These are phyloP conservation scores for Rhynchospora pubera DNA, from an alignment of 176 grass and related monocot genomes.

Conservation along the genomic window DNA sequence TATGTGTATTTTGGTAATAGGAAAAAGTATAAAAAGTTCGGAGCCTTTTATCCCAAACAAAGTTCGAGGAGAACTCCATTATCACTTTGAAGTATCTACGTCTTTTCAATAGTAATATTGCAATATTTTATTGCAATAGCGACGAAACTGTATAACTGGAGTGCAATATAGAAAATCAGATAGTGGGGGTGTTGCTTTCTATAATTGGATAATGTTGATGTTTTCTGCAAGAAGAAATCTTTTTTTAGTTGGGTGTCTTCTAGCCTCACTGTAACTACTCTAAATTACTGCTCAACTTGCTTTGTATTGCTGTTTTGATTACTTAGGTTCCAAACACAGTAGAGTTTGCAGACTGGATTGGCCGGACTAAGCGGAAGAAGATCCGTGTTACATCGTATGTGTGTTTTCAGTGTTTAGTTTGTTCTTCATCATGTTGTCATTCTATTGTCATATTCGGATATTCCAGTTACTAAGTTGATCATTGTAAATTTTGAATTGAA, in stretches of 20 bases:
- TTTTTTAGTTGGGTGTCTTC: not conserved
- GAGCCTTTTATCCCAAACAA: no score
- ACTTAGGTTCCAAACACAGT: conserved; percentile 80
- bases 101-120: not conserved
- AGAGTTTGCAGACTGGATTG: conserved; percentile 99
- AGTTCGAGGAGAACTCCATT: not conserved
- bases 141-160: not conserved
- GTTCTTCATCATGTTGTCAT: conserved; percentile 3
- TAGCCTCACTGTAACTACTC: not conserved
- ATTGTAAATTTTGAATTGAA: not conserved
- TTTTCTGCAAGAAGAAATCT: not conserved
- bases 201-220: not conserved
- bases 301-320: conserved; percentile 6
- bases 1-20: no score
- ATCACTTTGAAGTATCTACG: not conserved
- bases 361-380: conserved; percentile 92
- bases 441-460: not conserved
- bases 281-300: not conserved
- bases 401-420: not conserved
- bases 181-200: no score
- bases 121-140: not conserved
- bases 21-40: no score
- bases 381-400: conserved; percentile 82
- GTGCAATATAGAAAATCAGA: not conserved
- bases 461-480: not conserved